Conservation (phyloP, 176 grass and related monocot species). For the Eragrostis curvula region DNA sequence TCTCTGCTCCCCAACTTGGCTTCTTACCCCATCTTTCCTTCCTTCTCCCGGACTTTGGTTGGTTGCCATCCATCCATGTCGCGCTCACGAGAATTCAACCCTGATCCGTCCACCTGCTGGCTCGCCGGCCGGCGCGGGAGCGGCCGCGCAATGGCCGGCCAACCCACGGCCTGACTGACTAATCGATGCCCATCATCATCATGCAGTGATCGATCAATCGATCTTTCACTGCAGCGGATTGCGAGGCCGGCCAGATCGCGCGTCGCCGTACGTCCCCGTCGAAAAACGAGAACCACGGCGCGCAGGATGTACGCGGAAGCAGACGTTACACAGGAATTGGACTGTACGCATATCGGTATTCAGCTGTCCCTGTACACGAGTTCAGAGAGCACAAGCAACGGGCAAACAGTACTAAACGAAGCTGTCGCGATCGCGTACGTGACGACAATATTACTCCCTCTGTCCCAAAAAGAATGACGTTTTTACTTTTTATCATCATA, state of each 20-base stretch:
- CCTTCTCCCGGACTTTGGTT: not conserved
- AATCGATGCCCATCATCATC: not conserved
- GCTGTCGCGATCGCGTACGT: constrained; percentile 3
- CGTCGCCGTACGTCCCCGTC: constrained; percentile 15
- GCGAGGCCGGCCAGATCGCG: constrained; percentile 19
- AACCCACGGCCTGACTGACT: not conserved
- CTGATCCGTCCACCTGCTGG: not conserved
- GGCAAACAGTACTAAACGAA: not conserved
- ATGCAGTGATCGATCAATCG: not conserved
- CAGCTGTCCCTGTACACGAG: constrained; percentile 27
- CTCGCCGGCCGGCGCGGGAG: not conserved
- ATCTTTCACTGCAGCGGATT: not conserved
- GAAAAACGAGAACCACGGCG: too few relatives aligned
- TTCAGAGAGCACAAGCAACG: constrained; percentile 37
- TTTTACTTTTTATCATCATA: too few relatives aligned
- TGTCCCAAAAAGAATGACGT: too few relatives aligned
- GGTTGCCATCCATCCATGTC: not conserved
- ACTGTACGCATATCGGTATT: not conserved
- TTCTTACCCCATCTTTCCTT: constrained; percentile 2
- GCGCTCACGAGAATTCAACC: constrained; percentile 13
- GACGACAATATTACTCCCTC: too few relatives aligned
- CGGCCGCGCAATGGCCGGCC: constrained; percentile 12
- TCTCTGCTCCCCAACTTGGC: constrained; percentile 24
- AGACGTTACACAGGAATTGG: not conserved
- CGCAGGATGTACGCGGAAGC: not conserved